Conservation (phyloP, 306 rosid species). For the Ormosia emarginata region DNA sequence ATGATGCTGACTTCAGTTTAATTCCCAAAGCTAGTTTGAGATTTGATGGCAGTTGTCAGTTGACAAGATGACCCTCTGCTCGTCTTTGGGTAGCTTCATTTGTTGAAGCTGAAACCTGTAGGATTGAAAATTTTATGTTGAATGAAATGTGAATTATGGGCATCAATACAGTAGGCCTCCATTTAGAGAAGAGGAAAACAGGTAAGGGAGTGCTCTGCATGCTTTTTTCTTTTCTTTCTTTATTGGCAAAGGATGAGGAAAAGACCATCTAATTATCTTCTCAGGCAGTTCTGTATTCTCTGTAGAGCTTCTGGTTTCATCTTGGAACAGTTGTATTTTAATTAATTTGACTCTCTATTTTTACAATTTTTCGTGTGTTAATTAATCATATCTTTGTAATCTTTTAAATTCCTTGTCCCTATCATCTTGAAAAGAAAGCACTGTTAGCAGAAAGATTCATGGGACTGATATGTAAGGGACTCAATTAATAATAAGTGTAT, state of each 20-base stretch:
- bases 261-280: neutral
- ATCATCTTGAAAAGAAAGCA: no score
- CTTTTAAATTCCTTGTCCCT: neutral
- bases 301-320: conserved; percentile 9
- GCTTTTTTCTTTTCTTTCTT: neutral
- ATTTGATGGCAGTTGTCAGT: conserved; percentile 8
- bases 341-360: neutral
- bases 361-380: neutral
- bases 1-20: conserved; percentile 36
- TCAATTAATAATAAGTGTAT: no score
- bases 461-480: no score
- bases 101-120: conserved; percentile 14
- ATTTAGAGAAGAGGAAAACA: neutral
- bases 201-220: neutral
- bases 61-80: neutral
- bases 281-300: neutral
- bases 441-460: no score
- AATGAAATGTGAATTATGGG: conserved; percentile 4
- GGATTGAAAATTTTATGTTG: conserved; percentile 10
- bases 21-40: conserved; percentile 5
- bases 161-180: neutral
- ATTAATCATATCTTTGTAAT: neutral
- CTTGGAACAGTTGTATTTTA: conserved; percentile 5
- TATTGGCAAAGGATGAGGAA: neutral
- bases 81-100: conserved; percentile 12